These are phyloP conservation scores for Batrachochytrium dendrobatidis DNA, from an alignment of 371 early-diverging fungal species.

Conservation along the genomic window DNA sequence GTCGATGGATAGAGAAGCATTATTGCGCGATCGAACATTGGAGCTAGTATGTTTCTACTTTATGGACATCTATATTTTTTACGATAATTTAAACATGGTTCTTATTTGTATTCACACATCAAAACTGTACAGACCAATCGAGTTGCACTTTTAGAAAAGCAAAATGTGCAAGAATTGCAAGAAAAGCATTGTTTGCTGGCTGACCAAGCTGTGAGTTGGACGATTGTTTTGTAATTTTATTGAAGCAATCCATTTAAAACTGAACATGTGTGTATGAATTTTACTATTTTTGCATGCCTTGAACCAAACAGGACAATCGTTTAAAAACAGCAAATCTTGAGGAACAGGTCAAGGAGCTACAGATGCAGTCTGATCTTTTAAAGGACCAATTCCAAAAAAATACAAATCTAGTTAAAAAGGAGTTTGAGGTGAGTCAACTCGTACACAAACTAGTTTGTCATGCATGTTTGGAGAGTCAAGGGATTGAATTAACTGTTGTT, in stretches of 20 bases:
- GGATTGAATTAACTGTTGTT: background rate
- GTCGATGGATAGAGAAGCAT: no score
- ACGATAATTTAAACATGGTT: no score
- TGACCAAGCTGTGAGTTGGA: no score
- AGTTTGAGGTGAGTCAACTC: conserved; percentile 1
- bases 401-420: no score
- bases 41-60: no score
- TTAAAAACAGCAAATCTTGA: conserved; percentile 5
- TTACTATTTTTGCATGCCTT: background rate
- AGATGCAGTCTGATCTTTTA: conserved; percentile 25
- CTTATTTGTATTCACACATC: no score
- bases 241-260: no score
- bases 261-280: conserved; percentile 4
- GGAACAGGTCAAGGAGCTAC: conserved; percentile 13
- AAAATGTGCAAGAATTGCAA: conserved; percentile 21
- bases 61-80: no score
- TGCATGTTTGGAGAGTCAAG: background rate
- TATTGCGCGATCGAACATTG: no score
- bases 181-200: conserved; percentile 19
- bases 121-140: conserved; percentile 16
- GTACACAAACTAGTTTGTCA: background rate
- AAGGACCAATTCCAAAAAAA: conserved; percentile 9
- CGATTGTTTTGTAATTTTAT: no score
- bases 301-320: conserved; percentile 14
- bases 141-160: conserved; percentile 20